These are phyloP conservation scores for Delonix regia DNA, from an alignment of 306 rosid species.

Conservation along the genomic window DNA sequence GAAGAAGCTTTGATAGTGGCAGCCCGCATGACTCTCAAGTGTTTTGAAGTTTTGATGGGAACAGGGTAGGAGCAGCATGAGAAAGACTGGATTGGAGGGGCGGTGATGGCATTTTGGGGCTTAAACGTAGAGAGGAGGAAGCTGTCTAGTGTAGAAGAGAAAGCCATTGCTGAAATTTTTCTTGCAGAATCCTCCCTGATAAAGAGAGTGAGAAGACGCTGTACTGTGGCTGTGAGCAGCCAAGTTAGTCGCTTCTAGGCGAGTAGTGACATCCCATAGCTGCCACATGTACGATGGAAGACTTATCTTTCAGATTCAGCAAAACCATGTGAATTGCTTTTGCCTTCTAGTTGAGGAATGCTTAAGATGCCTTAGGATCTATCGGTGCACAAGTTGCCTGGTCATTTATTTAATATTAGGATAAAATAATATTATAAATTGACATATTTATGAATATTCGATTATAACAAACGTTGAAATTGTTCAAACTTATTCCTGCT, in stretches of 20 bases:
- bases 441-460: no score
- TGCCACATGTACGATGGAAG: constrained; percentile 52
- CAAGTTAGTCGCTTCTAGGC: neutral
- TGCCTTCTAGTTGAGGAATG: neutral
- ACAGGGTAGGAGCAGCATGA: constrained; percentile 31
- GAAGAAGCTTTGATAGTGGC: constrained; percentile 56
- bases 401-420: no score
- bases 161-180: constrained; percentile 50
- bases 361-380: neutral
- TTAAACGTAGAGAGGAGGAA: constrained; percentile 45
- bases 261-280: constrained; percentile 18
- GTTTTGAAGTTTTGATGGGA: constrained; percentile 43
- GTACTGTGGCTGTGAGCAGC: neutral
- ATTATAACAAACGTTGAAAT: no score
- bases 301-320: constrained; percentile 42
- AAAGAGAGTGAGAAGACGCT: neutral
- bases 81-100: constrained; percentile 42
- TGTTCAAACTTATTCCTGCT: no score
- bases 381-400: no score
- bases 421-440: no score
- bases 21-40: constrained; percentile 40
- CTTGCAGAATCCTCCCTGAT: neutral
- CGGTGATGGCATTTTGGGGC: constrained; percentile 38
- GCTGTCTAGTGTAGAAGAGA: constrained; percentile 43
- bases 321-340: neutral